Conservation (phyloP, 2,329 filamentous ascomycete species). For the Ramularia endophylla region DNA sequence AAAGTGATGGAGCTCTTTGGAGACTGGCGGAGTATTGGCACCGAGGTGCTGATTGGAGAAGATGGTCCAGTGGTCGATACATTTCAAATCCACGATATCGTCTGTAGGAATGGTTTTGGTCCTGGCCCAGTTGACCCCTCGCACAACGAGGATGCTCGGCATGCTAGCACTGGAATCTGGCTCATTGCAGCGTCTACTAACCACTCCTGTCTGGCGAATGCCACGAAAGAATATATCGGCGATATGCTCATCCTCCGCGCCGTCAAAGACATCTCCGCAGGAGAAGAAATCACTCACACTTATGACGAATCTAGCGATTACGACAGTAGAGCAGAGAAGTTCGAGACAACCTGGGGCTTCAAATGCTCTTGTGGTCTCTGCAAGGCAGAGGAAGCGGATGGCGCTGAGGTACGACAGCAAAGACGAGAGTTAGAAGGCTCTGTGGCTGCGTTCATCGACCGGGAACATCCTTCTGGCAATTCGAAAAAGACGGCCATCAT, state of each 20-base stretch:
- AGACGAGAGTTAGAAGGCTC: constrained; percentile 10
- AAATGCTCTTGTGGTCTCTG: constrained; percentile 15
- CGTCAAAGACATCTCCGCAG: constrained; percentile 34
- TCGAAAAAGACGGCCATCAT: constrained; percentile 11
- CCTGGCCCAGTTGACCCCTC: constrained; percentile 13
- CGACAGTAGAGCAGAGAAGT: constrained; percentile 6
- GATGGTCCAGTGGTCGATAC: constrained; percentile 33
- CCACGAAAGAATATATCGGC: constrained; percentile 46
- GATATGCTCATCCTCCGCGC: constrained; percentile 51
- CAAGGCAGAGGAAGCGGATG: constrained; percentile 15
- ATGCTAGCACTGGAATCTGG: constrained; percentile 42
- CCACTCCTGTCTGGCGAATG: constrained; percentile 47
- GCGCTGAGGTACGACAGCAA: constrained; percentile 9
- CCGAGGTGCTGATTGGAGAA: constrained; percentile 27
- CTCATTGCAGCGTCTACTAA: constrained; percentile 46
- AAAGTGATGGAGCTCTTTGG: constrained; percentile 15
- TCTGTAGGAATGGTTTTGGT: constrained; percentile 37
- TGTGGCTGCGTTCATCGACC: constrained; percentile 10
- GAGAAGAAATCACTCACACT: constrained; percentile 40
- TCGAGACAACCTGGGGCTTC: constrained; percentile 19
- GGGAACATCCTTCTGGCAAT: constrained; percentile 1
- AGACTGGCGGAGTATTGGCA: constrained; percentile 11
- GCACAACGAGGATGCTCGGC: constrained; percentile 3
- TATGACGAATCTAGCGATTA: constrained; percentile 24
- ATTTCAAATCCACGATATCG: constrained; percentile 35